Conservation (phyloP, 1,284 basidiomycete species). For the Vanrija pseudolonga region DNA sequence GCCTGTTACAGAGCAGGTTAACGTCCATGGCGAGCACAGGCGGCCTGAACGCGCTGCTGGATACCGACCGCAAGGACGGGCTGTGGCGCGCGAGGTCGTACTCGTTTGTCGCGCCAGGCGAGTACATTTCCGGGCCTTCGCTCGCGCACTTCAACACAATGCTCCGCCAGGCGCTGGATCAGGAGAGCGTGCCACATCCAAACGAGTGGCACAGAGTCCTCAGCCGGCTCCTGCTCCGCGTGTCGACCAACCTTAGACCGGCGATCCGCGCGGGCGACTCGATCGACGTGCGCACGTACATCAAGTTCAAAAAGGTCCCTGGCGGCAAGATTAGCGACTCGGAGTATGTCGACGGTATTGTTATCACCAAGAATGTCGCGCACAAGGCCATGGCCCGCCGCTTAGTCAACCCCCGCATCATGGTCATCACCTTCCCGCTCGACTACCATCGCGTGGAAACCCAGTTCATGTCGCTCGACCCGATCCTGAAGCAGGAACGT, state of each 20-base stretch:
- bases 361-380: conserved; percentile 96
- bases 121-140: conserved; percentile 73
- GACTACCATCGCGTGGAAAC: conserved; percentile 93
- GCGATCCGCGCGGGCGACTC: conserved; percentile 61
- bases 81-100: conserved; percentile 45
- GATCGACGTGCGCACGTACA: conserved; percentile 90
- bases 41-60: conserved; percentile 41
- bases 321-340: conserved; percentile 88
- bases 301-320: conserved; percentile 98
- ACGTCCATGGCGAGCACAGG: conserved; percentile 38
- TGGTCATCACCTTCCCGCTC: conserved; percentile 92
- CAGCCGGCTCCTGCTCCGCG: conserved; percentile 57
- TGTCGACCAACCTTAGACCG: conserved; percentile 45
- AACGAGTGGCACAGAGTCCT: conserved; percentile 82
- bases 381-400: conserved; percentile 68
- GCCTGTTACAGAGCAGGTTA: conserved; percentile 27
- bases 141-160: conserved; percentile 83
- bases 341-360: conserved; percentile 94
- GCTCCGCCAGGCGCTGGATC: conserved; percentile 68
- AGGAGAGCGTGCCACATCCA: conserved; percentile 67
- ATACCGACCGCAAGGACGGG: conserved; percentile 40
- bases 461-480: conserved; percentile 89
- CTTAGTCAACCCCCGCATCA: conserved; percentile 69
- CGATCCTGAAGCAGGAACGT: conserved; percentile 88
- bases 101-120: conserved; percentile 35